Evolutionary conservation across 352 stramenopile genomes (phyloP), one percentile per base, ranked within the genome.

Genomic region (Phytopythium oedochilum): DNA sequence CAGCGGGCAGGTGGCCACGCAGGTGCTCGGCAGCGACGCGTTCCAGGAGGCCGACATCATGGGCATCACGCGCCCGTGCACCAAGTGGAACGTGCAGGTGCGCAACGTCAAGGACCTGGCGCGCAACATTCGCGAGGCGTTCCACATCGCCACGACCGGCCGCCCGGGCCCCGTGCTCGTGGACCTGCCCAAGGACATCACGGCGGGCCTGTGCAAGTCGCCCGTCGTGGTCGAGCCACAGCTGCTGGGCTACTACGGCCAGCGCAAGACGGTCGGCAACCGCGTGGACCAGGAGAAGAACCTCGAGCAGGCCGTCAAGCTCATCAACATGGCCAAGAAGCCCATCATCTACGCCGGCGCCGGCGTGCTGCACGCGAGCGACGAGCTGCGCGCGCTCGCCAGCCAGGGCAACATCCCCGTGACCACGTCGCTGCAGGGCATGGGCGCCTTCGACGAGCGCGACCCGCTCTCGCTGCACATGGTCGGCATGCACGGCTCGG

Each of bases 41-140:
- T 98, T 98, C 71, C 94, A 98, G 63, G 88, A 90, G 46, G 83
- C 84, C 25, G 85, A 94, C 57, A 76, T 94, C 32, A 52, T 94
- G 51, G 85, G 85, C 39, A 94, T 91, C 75, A 97, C 64, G 36
- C 84, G 76, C 20, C 92, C 92, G 25, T 97, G 89, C 63, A 98
- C 94, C 59, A 98, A 98, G 83, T 98, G 92, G 92, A 98, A 97
- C 61, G 94, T 98, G 61, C 92, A 98, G 66, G 96, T 98, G 65
- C 97, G 96, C 53, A 89, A 89, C 68, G 90, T 97, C 23, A 96
- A 96, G 43, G 95, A 98, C 64, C 70, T 98, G 55, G 93, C 95
- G 10, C 86, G 96, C 48, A 94, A 92, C 59, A 96, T 98, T 71
- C 93, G 96, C 56, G 96, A 98, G 61, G 95, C 95, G 12, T 98